Conservation (phyloP, 371 early-diverging fungal genomes). For the Apophysomyces variabilis region DNA sequence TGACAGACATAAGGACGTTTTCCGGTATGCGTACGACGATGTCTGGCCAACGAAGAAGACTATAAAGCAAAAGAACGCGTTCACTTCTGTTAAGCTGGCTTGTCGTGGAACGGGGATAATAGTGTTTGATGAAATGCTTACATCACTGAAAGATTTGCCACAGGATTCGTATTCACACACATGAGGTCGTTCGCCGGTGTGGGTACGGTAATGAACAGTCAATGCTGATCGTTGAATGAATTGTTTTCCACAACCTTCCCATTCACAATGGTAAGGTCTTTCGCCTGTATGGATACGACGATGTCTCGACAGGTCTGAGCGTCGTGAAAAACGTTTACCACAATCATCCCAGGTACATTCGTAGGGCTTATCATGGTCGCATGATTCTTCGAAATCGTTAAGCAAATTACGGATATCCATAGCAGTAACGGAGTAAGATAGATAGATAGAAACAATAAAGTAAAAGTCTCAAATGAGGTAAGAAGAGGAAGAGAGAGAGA, state of each 20-base stretch:
- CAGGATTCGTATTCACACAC: slow-evolving; percentile 65
- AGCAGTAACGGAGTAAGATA: neutral
- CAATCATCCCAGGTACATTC: slow-evolving; percentile 69
- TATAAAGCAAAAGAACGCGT: slow-evolving; percentile 12
- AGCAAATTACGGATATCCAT: slow-evolving; percentile 57
- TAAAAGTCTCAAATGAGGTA: neutral
- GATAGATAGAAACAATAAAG: neutral
- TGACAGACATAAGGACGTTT: slow-evolving; percentile 46
- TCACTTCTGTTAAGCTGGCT: slow-evolving; percentile 10
- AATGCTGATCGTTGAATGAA: slow-evolving; percentile 80
- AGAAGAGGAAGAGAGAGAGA: slow-evolving; percentile 16
- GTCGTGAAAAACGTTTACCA: slow-evolving; percentile 77
- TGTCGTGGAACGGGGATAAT: neutral
- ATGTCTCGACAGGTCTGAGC: slow-evolving; percentile 79
- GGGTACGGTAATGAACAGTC: slow-evolving; percentile 77
- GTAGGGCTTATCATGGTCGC: slow-evolving; percentile 53
- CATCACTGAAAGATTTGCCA: slow-evolving; percentile 66
- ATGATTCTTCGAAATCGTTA: slow-evolving; percentile 31
- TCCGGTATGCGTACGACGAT: slow-evolving; percentile 47
- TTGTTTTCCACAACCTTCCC: slow-evolving; percentile 68
- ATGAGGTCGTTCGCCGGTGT: slow-evolving; percentile 80
- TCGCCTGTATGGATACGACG: slow-evolving; percentile 73
- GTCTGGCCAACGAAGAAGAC: slow-evolving; percentile 47
- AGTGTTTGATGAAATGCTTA: slow-evolving; percentile 28
- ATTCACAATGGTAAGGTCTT: slow-evolving; percentile 67